Evolutionary conservation across 192 early-diverging fungal genomes (phyloP).

Genomic region (Linderina pennispora): DNA sequence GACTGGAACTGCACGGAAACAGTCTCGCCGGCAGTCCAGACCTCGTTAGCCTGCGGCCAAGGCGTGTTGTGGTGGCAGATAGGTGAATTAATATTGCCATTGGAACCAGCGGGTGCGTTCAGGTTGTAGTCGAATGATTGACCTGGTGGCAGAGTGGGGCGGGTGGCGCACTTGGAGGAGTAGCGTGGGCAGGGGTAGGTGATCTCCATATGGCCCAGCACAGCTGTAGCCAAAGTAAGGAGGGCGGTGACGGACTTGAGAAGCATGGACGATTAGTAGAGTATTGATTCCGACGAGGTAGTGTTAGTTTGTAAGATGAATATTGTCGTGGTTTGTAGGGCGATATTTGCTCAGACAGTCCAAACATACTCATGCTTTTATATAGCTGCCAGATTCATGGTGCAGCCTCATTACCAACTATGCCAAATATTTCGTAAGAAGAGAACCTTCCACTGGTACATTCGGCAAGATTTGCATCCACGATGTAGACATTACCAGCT

Average conservation of each 20-base stretch:
- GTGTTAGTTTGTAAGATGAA: too few relatives aligned
- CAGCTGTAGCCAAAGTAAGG: neutral
- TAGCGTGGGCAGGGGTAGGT: neutral
- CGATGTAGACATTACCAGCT: too few relatives aligned
- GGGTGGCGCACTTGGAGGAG: neutral
- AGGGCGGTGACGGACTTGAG: neutral
- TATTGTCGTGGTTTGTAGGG: too few relatives aligned
- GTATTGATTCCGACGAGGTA: too few relatives aligned
- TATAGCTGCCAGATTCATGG: too few relatives aligned
- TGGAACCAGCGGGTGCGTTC: neutral
- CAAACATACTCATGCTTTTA: too few relatives aligned
- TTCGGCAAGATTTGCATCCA: too few relatives aligned
- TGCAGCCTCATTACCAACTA: too few relatives aligned
- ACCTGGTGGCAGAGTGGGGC: neutral
- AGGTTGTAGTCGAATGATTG: neutral
- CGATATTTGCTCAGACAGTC: too few relatives aligned
- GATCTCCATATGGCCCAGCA: neutral
- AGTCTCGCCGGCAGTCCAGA: constrained; percentile 45
- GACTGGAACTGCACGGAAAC: constrained; percentile 43
- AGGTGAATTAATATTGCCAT: constrained; percentile 1
- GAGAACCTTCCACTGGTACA: too few relatives aligned
- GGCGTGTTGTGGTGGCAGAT: constrained; percentile 29
- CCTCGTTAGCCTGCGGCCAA: constrained; percentile 30
- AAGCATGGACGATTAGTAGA: too few relatives aligned
- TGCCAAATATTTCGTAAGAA: too few relatives aligned